Base-by-base conservation (phyloP, 768 basidiomycete genomes). In the Sutorius australiensis region DNA sequence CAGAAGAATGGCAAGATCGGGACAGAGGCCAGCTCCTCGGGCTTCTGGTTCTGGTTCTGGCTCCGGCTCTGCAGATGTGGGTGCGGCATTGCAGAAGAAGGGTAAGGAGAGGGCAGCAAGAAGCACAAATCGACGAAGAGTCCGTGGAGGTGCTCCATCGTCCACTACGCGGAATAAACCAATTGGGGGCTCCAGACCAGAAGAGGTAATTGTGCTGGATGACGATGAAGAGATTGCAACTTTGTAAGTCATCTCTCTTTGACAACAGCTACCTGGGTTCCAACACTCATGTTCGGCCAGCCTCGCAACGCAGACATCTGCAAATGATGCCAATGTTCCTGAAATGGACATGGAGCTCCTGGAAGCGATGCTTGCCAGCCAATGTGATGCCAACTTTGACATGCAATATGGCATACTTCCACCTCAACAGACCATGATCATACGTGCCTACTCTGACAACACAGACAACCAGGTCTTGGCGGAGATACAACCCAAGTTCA, bases 361-460 rank as follows among this genome's bases (percentile, higher is more conserved):
- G 1, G 59, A 66, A 51, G 57, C 46, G 13, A 62, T 68, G 2
- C 53, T 68, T 14, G 55, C 62, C 3, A 69, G 67, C 34, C 67
- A 71, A 16, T 62, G 80, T 13, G 75, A 75, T 37, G 68, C 71
- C 9, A 85, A 87, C 45, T 94, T 90, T 58, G 86, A 95, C 60
- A 72, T 78, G 14, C 75, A 83, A 58, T 98, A 92, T 57, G 94
- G 95, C 0, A 67, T 99, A 13, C 68, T 98, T 31, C 64, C 78
- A 3, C 83, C 89, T 0, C 85, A 88, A 60, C 81, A 97, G 60
- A 86, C 88, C 0, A 83, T 98, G 19, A 68, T 98, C 38, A 80
- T 99, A 31, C 81, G 95, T 3, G 80, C 90, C 1, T 99, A 93
- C 64, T 85, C 89, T 0, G 94, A 94, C 42, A 97, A 98, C 64